Base-by-base conservation (phyloP, 768 basidiomycete genomes). In the Russula earlei region DNA sequence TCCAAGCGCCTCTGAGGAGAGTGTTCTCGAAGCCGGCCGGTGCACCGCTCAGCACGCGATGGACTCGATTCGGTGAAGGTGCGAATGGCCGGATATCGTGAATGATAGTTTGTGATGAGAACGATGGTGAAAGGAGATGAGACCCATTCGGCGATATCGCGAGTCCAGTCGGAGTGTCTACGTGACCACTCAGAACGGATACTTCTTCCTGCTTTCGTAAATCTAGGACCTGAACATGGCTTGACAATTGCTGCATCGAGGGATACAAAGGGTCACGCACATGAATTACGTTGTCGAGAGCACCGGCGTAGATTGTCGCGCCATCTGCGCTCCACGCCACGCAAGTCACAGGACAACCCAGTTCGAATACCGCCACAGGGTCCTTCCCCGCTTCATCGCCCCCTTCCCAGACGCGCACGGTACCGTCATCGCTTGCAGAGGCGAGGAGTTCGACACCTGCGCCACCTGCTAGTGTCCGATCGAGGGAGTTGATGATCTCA, bases 31-130 rank as follows among this genome's bases (percentile, higher is more conserved):
- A 97, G 0, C 96, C 96, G 7, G 93, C 90, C 4, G 94, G 92
- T 0, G 92, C 86, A 37, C 96, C 96, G 29, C 76, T 80, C 27
- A 86, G 74, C 5, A 81, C 70, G 25, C 92, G 84, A 68, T 96
- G 90, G 63, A 93, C 71, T 37, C 92, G 80, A 24, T 82, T 80
- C 2, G 91, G 85, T 0, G 84, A 81, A 0, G 92, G 84, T 2
- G 91, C 90, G 74, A 98, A 99, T 0, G 96, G 95, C 29, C 91
- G 85, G 19, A 97, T 80, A 68, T 96, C 92, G 71, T 96, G 88
- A 56, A 98, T 83, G 66, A 96, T 74, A 5, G 86, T 82, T 56
- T 89, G 85, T 0, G 91, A 93, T 22, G 93, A 94, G 64, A 97
- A 79, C 1, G 90, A 90, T 20, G 91, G 90, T 0, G 93, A 91